A percentile compares a stretch with the other conserved stretches of the same genome.
Evolutionary conservation across 306 rosid species (phyloP).

Genomic region (Macrotyloma uniflorum): DNA sequence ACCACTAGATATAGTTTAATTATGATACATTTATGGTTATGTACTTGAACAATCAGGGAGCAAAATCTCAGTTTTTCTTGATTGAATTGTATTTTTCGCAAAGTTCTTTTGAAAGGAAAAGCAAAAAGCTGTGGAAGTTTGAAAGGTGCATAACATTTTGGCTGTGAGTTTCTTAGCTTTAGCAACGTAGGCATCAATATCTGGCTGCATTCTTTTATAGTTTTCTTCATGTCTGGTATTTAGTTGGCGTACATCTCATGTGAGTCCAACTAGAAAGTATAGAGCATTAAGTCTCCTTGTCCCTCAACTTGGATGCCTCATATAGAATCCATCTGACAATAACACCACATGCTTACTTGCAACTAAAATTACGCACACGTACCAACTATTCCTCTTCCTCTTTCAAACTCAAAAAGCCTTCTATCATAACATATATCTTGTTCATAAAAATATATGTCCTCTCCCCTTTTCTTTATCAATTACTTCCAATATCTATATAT

Average conservation of each 20-base stretch:
- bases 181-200: constrained; percentile 58
- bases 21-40: background rate
- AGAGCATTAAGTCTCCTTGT: constrained; percentile 33
- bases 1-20: constrained; percentile 2
- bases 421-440: background rate
- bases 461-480: background rate
- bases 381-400: background rate
- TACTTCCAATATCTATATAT: background rate
- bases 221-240: constrained; percentile 50
- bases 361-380: constrained; percentile 22
- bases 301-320: constrained; percentile 35
- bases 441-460: no score
- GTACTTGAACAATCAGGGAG: constrained; percentile 12
- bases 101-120: constrained; percentile 42
- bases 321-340: constrained; percentile 35
- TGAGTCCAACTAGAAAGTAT: constrained; percentile 52
- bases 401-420: background rate
- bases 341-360: constrained; percentile 19
- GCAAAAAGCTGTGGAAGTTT: constrained; percentile 48
- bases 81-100: constrained; percentile 45
- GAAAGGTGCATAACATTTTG: constrained; percentile 61
- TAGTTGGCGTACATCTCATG: constrained; percentile 44
- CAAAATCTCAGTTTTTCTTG: constrained; percentile 26
- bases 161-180: constrained; percentile 58
- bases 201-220: constrained; percentile 66